Evolutionary conservation across 495 filamentous ascomycete genomes (phyloP), one percentile per base, ranked within the genome.

Genomic region (Aspergillus kassunensis): DNA sequence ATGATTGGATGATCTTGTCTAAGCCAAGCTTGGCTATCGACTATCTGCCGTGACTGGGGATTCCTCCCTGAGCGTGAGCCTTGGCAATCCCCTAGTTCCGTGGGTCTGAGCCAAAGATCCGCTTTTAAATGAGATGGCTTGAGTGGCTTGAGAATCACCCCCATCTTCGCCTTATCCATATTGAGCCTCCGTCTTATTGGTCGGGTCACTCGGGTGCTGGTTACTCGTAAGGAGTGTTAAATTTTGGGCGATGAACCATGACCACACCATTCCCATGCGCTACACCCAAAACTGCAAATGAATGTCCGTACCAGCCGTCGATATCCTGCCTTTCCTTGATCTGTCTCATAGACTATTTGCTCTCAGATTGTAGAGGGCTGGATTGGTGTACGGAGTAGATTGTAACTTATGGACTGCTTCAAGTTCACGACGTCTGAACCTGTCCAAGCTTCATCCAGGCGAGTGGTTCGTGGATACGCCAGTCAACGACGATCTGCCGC

Each of bases 11-110:
- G 45, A 70, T 70, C 63, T 49, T 15, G n/a, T 11, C 24, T 7
- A 13, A 57, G 68, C 70, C 70, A 71, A 73, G 68, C 51, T 66
- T 67, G 70, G 68, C 70, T 73, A 71, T 73, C 70, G 70, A 73
- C 65, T 67, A 73, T 73, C 70, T 73, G 70, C 70, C 70, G 70
- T 69, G 57, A 54, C 51, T 48, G 53, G 55, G 53, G 35, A 36
- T 19, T 19, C 18, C 15, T 27, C 4, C 4, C 24, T 27, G 24
- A 27, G 24, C 24, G 9, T 4, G 31, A 24, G 42, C 25, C 36
- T 19, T 27, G 24, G 39, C 21, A 42, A 11, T 42, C n/a, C 7
- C 39, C 39, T 42, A 33, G 27, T 42, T 54, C 39, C 39, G 23
- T n/a, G 29, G 44, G 30, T 5, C 30, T 35, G 29, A 46, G 30